Evolutionary conservation across 2,329 filamentous ascomycete genomes (phyloP), one percentile per base, ranked within the genome.

Genomic region (Ambrosiella beaveri): DNA sequence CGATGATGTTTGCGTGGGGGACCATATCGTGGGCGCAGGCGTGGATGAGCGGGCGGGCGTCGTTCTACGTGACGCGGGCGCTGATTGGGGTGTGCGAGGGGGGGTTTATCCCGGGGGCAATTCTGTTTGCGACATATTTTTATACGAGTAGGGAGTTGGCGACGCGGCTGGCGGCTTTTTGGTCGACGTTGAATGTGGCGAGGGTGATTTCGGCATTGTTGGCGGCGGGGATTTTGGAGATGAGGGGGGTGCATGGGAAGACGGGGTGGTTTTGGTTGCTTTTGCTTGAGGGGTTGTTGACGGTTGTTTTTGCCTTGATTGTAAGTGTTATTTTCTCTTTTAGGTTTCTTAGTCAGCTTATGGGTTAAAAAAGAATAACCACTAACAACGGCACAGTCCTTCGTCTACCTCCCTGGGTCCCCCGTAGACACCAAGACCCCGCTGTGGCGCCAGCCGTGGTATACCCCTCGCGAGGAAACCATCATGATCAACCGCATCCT

Each of bases 61-160:
- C 69, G 4, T 81, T 77, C 64, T 73, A 79, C 56, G 66, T 72
- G 2, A 77, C 75, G 0, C 71, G 78, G 1, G 71, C 77, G 2
- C 63, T 80, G 12, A 74, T 81, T 13, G 77, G 77, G 0, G 64
- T 75, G 1, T 76, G 72, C 54, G 76, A 80, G 63, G 75, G 75
- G 11, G 78, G 78, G 2, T 81, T 80, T 62, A 80, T 81, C 56
- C 78, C 78, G 1, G 77, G 75, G 62, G 77, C 75, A 9, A 78
- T 85, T 54, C 71, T 84, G 1, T 86, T 85, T 66, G 73, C 85
- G 1, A 81, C 79, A 1, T 88, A 88, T 67, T 88, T 84, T 68
- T 88, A 86, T 70, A 87, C 77, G 2, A 79, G 78, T 1, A 74
- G 73, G 56, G 85, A 88, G 65, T 70, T 88, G 0, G 81, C 84